phyloP scores from a whole-genome alignment of 2,329 filamentous ascomycete species.

The Trichoderma breve region DNA sequence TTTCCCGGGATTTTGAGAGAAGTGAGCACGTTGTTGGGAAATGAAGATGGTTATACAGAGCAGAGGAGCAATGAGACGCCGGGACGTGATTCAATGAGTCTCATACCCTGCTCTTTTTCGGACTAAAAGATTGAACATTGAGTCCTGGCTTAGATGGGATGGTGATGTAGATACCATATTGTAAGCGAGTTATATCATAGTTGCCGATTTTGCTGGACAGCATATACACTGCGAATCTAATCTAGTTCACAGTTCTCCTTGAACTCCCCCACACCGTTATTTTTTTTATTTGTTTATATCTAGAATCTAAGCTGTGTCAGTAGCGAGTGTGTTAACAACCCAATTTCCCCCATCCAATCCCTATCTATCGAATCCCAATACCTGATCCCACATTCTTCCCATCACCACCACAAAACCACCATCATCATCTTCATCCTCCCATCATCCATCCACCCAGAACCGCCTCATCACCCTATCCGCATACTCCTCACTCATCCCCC shows the following conservation, averaged over 20 bases:
- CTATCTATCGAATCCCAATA: background rate
- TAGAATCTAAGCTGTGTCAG: no score
- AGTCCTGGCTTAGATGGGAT: background rate
- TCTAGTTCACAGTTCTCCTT: background rate
- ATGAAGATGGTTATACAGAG: background rate
- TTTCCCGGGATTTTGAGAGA: background rate
- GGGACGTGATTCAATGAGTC: background rate
- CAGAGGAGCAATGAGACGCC: no score
- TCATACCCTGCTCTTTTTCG: background rate
- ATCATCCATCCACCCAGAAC: constrained; percentile 34
- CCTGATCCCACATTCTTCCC: background rate
- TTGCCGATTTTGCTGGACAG: background rate
- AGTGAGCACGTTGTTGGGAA: background rate
- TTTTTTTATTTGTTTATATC: no score
- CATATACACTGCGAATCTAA: no score
- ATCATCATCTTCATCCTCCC: no score
- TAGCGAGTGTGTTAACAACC: background rate
- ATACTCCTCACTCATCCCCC: constrained; percentile 55
- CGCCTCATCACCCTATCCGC: constrained; percentile 53
- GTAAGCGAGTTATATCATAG: background rate
- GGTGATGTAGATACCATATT: background rate
- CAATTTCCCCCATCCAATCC: background rate
- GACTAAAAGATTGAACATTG: background rate
- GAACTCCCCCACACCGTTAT: background rate
- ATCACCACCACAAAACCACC: background rate